Percentiles rank a stretch among this genome's conserved stretches.
phyloP scores from a whole-genome alignment of 495 filamentous ascomycete species.

The Umbilicaria muhlenbergii region DNA sequence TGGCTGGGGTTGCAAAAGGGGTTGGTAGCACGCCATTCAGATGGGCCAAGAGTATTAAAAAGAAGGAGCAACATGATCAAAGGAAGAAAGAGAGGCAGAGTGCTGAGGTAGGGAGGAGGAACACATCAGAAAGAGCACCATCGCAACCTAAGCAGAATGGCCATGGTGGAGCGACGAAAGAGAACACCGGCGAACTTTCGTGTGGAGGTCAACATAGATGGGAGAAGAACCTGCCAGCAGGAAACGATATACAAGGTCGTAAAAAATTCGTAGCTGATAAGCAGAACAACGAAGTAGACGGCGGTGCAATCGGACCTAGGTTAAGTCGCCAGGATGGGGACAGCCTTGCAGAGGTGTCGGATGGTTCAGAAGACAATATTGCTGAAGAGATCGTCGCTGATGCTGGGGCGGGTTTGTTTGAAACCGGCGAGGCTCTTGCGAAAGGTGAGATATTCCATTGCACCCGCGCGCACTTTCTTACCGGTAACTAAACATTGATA shows the following conservation, averaged over 20 bases:
- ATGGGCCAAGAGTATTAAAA: conserved; percentile 34
- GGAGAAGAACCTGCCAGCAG: conserved; percentile 8
- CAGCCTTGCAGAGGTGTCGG: conserved; percentile 7
- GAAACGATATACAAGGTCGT: background rate
- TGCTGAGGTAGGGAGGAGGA: background rate
- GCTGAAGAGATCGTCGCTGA: conserved; percentile 25
- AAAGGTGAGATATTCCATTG: conserved; percentile 7
- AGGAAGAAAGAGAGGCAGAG: conserved; percentile 24
- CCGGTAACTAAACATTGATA: background rate
- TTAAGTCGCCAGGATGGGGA: background rate
- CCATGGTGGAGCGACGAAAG: background rate
- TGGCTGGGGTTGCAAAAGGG: conserved; percentile 38
- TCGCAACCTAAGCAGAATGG: too few species aligned
- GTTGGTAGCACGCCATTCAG: conserved; percentile 42
- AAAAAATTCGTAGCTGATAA: conserved; percentile 3
- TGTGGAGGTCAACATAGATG: conserved; percentile 5
- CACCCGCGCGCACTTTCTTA: background rate
- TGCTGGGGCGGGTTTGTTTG: conserved; percentile 28
- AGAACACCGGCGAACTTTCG: conserved; percentile 1
- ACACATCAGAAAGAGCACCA: background rate
- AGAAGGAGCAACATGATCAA: conserved; percentile 26
- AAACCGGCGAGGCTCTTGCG: conserved; percentile 30
- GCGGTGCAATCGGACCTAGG: conserved; percentile 3
- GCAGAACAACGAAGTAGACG: background rate
- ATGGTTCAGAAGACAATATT: conserved; percentile 11